A percentile compares a stretch with the other conserved stretches of the same genome.
These are phyloP conservation scores for Saccharomyces jurei DNA, from an alignment of 805 yeast species.

Conservation along the genomic window DNA sequence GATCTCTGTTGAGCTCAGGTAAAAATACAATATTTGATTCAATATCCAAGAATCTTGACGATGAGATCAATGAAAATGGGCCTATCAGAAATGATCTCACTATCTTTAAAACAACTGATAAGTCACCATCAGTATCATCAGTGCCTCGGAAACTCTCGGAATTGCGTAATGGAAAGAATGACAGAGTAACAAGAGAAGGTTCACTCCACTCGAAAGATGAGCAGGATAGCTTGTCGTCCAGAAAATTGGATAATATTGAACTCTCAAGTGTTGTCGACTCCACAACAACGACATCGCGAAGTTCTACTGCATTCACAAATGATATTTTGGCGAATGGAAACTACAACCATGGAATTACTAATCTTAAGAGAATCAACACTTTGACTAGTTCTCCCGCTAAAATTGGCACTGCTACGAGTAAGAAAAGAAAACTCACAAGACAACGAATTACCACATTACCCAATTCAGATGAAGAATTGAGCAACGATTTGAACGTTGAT, in stretches of 20 bases:
- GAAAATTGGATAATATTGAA: neutral
- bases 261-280: neutral
- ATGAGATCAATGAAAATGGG: neutral
- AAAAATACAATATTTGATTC: neutral
- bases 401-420: neutral
- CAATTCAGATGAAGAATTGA: neutral
- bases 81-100: neutral
- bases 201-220: neutral
- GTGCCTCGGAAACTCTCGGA: neutral
- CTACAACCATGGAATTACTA: neutral
- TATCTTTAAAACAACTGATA: neutral
- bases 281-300: neutral
- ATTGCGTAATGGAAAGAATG: neutral
- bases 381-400: neutral
- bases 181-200: neutral
- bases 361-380: neutral
- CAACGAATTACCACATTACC: neutral
- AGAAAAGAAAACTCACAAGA: constrained; percentile 9
- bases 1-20: neutral
- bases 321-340: neutral
- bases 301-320: neutral
- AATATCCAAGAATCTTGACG: neutral
- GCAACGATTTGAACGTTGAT: neutral
- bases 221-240: neutral
- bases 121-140: neutral